Conservation (phyloP, 2,329 filamentous ascomycete genomes). For the Curvularia verruculosa region DNA sequence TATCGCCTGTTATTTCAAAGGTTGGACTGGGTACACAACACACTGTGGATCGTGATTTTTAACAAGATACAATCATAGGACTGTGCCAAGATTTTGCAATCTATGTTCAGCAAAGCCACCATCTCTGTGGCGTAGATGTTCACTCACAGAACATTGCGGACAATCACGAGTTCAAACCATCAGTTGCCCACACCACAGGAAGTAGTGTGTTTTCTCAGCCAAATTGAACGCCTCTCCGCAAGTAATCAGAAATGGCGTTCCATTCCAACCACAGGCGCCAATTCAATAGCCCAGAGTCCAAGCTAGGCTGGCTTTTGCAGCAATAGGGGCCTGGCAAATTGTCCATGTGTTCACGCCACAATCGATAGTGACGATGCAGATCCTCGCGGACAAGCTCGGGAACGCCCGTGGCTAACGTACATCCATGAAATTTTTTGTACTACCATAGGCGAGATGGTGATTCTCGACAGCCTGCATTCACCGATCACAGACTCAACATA, state of each 20-base stretch:
- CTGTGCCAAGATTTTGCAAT: background rate
- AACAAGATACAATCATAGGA: background rate
- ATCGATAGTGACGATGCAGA: constrained; percentile 2
- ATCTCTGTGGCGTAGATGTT: background rate
- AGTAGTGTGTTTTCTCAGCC: background rate
- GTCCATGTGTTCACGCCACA: background rate
- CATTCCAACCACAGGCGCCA: background rate
- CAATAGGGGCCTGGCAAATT: background rate
- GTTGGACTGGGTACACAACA: background rate
- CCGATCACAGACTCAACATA: background rate
- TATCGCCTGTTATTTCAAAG: background rate
- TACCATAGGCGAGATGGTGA: background rate
- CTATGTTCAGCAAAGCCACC: background rate
- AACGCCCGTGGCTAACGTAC: background rate
- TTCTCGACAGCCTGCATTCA: background rate
- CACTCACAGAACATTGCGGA: background rate
- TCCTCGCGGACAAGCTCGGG: background rate
- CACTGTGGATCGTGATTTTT: background rate
- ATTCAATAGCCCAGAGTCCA: too few relatives aligned
- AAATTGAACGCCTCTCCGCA: background rate
- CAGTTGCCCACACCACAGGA: background rate
- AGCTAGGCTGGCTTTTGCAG: too few relatives aligned
- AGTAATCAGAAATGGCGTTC: background rate
- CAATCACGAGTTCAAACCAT: background rate
- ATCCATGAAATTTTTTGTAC: background rate